phyloP scores from a whole-genome alignment of 208 protist species.

The Novymonas esmeraldas region DNA sequence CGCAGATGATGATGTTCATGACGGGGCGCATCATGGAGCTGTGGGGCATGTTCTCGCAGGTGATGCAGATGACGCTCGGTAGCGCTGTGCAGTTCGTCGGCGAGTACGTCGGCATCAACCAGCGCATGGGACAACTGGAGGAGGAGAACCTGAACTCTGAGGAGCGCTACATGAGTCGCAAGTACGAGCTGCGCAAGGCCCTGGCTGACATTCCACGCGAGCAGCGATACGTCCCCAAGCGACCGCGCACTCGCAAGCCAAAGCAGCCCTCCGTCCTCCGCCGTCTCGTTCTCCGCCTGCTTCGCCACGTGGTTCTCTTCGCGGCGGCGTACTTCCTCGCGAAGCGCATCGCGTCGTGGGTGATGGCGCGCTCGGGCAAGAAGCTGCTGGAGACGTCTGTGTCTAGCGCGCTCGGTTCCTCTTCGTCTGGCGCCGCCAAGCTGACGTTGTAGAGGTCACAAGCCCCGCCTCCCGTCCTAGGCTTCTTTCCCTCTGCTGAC shows the following conservation, averaged over 20 bases:
- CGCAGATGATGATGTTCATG: conserved; percentile 92
- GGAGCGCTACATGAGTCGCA: conserved; percentile 42
- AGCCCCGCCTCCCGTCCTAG: too few relatives aligned
- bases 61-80: conserved; percentile 84
- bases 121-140: conserved; percentile 51
- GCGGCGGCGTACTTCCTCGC: conserved; percentile 43
- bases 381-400: conserved; percentile 17
- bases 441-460: conserved; percentile 3
- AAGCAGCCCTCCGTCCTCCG: conserved; percentile 36
- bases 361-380: conserved; percentile 16
- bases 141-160: conserved; percentile 59
- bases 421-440: conserved; percentile 1
- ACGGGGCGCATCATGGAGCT: conserved; percentile 83
- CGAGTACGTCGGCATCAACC: conserved; percentile 82
- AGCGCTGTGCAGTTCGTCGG: conserved; percentile 82
- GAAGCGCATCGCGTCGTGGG: conserved; percentile 30
- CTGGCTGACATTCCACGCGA: conserved; percentile 42
- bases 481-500: too few relatives aligned
- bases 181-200: conserved; percentile 39
- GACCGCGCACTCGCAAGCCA: conserved; percentile 9
- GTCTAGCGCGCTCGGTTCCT: not conserved
- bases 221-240: conserved; percentile 35
- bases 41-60: conserved; percentile 86
- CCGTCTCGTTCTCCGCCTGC: conserved; percentile 32
- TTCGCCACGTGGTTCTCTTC: conserved; percentile 43